Evolutionary conservation across 805 yeast genomes (phyloP).

Genomic region (Nakazawaea holstii): DNA sequence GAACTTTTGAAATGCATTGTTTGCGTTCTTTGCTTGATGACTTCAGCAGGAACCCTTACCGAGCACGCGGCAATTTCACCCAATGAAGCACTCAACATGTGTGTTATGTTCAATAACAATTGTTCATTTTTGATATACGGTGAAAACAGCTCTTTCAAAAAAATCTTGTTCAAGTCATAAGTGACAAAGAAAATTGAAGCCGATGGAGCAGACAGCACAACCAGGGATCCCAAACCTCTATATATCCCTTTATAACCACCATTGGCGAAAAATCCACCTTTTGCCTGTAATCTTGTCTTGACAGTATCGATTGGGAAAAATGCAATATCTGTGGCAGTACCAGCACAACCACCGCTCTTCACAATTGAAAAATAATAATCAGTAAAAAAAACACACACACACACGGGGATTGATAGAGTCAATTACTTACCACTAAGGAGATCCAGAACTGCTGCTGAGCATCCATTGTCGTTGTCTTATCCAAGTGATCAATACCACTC

Average conservation of each 20-base stretch:
- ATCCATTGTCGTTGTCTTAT: constrained; percentile 10
- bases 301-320: constrained; percentile 96
- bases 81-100: constrained; percentile 81
- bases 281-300: constrained; percentile 91
- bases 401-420: background rate
- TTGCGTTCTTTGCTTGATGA: constrained; percentile 92
- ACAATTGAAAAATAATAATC: background rate
- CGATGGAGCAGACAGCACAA: constrained; percentile 91
- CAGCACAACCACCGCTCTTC: constrained; percentile 90
- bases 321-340: constrained; percentile 89
- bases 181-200: constrained; percentile 77
- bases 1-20: constrained; percentile 57
- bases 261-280: constrained; percentile 86
- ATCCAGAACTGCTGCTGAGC: constrained; percentile 11
- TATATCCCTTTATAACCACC: constrained; percentile 95
- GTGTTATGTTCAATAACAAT: constrained; percentile 43
- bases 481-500: too few species aligned
- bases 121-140: constrained; percentile 18
- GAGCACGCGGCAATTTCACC: constrained; percentile 94
- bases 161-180: constrained; percentile 67
- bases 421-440: constrained; percentile 17
- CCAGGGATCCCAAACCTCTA: constrained; percentile 87
- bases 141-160: constrained; percentile 19
- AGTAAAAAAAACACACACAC: background rate
- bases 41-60: constrained; percentile 95